Percentiles rank a stretch among this genome's conserved stretches.
phyloP scores from a whole-genome alignment of 2,329 filamentous ascomycete species.

The Talaromyces rugulosus region DNA sequence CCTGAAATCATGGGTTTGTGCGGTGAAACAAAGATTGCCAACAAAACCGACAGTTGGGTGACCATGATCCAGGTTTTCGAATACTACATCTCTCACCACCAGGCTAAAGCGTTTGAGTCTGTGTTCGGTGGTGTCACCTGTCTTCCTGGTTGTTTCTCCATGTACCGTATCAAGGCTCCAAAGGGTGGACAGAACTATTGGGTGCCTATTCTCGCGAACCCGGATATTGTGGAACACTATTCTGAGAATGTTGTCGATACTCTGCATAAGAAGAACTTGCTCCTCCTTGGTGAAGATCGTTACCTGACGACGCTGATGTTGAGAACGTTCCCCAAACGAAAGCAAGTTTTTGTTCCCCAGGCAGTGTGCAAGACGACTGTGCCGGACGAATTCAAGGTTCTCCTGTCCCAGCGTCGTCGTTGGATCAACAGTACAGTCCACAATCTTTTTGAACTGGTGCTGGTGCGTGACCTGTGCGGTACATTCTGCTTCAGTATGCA shows the following conservation, averaged over 20 bases:
- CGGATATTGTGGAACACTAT: constrained; percentile 97
- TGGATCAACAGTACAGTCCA: constrained; percentile 99
- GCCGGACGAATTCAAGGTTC: constrained; percentile 83
- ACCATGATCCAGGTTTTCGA: constrained; percentile 99
- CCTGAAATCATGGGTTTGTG: constrained; percentile 99
- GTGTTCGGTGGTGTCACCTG: constrained; percentile 99
- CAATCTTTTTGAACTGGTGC: constrained; percentile 94
- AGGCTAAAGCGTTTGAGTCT: constrained; percentile 95
- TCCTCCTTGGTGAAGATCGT: constrained; percentile 88
- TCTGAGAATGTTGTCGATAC: constrained; percentile 99
- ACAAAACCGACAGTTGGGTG: constrained; percentile 92
- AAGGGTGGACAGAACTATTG: constrained; percentile 99
- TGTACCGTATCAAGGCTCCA: constrained; percentile 99
- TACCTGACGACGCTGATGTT: constrained; percentile 97
- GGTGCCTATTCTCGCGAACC: constrained; percentile 97
- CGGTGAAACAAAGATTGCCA: constrained; percentile 98
- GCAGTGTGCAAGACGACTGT: constrained; percentile 98
- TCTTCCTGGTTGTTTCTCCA: constrained; percentile 97
- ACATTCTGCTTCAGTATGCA: constrained; percentile 99
- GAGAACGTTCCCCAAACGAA: constrained; percentile 96
- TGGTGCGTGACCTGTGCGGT: constrained; percentile 92
- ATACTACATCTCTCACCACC: constrained; percentile 93
- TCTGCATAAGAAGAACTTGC: constrained; percentile 92
- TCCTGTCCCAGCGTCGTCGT: constrained; percentile 88
- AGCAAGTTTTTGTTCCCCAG: constrained; percentile 97